These are phyloP conservation scores for Marvania coccoides DNA, from an alignment of 139 green algal species.

Conservation along the genomic window DNA sequence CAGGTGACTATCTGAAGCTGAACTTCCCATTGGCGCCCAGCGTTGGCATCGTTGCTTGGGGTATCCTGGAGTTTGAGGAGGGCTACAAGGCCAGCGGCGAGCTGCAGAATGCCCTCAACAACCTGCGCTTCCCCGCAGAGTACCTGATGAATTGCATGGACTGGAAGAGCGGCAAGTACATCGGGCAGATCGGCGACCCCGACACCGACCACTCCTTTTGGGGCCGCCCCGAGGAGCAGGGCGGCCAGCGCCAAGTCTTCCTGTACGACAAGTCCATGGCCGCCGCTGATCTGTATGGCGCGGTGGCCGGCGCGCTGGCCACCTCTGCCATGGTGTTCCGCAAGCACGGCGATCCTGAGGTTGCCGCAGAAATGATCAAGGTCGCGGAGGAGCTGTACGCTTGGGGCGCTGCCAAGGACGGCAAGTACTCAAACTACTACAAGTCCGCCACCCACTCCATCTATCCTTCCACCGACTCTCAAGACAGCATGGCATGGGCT, in stretches of 20 bases:
- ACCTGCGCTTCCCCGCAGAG: background rate
- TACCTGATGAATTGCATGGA: conserved; percentile 8
- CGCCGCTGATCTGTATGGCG: conserved; percentile 49
- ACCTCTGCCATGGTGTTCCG: conserved; percentile 40
- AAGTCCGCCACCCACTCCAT: background rate
- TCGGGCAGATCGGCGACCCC: conserved; percentile 4
- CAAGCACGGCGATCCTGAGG: conserved; percentile 18
- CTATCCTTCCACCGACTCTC: conserved; percentile 11
- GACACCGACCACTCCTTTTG: conserved; percentile 52
- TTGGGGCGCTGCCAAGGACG: conserved; percentile 30
- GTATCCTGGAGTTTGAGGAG: conserved; percentile 44
- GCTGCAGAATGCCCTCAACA: conserved; percentile 2
- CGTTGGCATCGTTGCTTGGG: conserved; percentile 41
- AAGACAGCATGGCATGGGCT: conserved; percentile 52
- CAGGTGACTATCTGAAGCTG: conserved; percentile 50
- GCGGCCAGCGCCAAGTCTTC: conserved; percentile 12
- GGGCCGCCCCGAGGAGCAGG: conserved; percentile 41
- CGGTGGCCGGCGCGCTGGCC: conserved; percentile 46
- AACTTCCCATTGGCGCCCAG: conserved; percentile 48
- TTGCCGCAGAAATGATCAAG: conserved; percentile 28
- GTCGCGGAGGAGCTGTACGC: conserved; percentile 40
- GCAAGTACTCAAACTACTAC: conserved; percentile 46
- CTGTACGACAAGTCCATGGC: conserved; percentile 23
- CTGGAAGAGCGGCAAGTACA: background rate
- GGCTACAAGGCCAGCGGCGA: conserved; percentile 11